Evolutionary conservation across 2,329 filamentous ascomycete species (phyloP).

Genomic region (Neonectria hederae): DNA sequence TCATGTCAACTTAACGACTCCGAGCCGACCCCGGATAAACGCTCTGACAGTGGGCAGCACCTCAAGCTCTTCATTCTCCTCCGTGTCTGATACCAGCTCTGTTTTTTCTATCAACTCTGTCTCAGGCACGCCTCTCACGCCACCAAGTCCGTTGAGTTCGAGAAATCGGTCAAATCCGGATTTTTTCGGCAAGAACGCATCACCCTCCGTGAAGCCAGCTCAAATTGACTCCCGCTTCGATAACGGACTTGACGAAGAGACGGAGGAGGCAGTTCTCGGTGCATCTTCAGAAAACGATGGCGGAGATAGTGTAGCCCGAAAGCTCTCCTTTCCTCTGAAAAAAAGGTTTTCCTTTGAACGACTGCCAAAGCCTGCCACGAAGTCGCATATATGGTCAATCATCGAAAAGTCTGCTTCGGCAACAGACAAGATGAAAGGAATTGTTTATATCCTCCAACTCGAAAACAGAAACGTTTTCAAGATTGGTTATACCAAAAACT

Average conservation of each 20-base stretch:
- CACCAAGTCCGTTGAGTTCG: neutral
- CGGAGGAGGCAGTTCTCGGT: neutral
- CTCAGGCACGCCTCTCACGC: neutral
- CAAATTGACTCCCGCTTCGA: neutral
- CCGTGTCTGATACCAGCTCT: neutral
- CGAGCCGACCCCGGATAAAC: neutral
- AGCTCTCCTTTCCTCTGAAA: neutral
- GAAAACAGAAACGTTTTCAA: neutral
- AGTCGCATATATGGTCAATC: neutral
- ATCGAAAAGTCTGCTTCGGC: neutral
- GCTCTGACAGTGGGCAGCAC: neutral
- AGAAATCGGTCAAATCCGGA: neutral
- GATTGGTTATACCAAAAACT: neutral
- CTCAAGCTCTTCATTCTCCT: neutral
- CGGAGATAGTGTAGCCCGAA: neutral
- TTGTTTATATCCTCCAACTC: neutral
- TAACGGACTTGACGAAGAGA: neutral
- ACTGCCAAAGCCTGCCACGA: neutral
- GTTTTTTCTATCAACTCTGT: neutral
- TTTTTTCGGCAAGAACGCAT: neutral
- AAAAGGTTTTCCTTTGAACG: neutral
- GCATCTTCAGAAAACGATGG: neutral
- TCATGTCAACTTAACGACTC: neutral
- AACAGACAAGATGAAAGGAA: neutral
- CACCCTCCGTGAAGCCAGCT: neutral